phyloP scores from a whole-genome alignment of 768 basidiomycete species.

The Guyanaporus albipodus region DNA sequence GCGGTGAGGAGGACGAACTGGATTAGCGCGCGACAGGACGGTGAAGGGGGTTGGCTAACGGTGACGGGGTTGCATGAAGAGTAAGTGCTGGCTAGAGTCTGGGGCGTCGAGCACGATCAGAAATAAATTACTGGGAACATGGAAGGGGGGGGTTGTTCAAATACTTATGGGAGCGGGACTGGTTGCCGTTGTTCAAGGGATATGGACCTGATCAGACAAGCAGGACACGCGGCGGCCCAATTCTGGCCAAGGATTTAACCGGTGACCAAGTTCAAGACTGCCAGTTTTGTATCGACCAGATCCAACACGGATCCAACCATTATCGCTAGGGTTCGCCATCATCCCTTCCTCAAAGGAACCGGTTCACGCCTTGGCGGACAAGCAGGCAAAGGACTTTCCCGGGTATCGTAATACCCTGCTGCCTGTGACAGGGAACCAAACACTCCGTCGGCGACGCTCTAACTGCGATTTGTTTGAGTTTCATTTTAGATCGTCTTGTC shows the following conservation, averaged over 20 bases:
- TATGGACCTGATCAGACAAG: constrained; percentile 23
- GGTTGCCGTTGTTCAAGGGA: constrained; percentile 24
- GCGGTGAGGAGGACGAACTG: constrained; percentile 5
- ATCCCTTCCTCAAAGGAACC: constrained; percentile 12
- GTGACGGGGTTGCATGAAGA: constrained; percentile 31
- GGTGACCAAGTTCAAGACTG: constrained; percentile 5
- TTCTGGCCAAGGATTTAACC: constrained; percentile 25
- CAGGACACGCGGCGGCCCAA: constrained; percentile 25
- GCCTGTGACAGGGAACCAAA: constrained; percentile 11
- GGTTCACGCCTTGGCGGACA: constrained; percentile 8
- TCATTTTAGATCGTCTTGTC: constrained; percentile 30
- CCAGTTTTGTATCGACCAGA: constrained; percentile 12
- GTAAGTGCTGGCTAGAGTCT: not conserved
- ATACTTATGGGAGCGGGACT: constrained; percentile 27
- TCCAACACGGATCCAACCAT: constrained; percentile 9
- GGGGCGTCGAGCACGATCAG: constrained; percentile 15
- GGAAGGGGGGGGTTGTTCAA: constrained; percentile 22
- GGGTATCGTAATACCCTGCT: not conserved
- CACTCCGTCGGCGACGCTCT: constrained; percentile 21
- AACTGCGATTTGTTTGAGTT: constrained; percentile 29
- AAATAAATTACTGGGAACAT: constrained; percentile 31
- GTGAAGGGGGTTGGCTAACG: constrained; percentile 10
- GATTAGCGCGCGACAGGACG: constrained; percentile 2
- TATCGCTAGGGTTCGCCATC: constrained; percentile 4
- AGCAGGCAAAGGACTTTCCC: constrained; percentile 13